Evolutionary conservation across 441 rosid species (phyloP).

Genomic region (Gossypium trilobum): DNA sequence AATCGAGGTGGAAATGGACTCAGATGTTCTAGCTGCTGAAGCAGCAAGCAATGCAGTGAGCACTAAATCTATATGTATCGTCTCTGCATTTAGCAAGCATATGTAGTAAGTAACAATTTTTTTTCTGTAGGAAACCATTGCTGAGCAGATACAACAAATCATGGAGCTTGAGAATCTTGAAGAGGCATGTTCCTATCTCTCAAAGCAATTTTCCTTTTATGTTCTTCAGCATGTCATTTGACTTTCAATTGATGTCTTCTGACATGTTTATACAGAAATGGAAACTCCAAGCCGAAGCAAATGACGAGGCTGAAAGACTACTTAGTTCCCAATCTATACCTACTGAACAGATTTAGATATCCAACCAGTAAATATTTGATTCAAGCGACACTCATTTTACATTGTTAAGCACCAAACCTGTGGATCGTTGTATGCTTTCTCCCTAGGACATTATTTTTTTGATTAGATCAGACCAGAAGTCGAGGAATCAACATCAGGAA

Average conservation of each 20-base stretch:
- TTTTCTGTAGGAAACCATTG: conserved; percentile 55
- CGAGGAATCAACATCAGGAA: not conserved
- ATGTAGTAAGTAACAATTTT: not conserved
- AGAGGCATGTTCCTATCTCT: conserved; percentile 44
- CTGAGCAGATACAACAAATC: conserved; percentile 75
- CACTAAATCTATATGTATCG: conserved; percentile 15
- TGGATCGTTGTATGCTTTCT: not conserved
- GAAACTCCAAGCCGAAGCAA: conserved; percentile 87
- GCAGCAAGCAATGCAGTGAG: conserved; percentile 64
- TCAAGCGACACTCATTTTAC: not conserved
- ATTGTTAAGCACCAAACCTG: not conserved
- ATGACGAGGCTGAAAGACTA: conserved; percentile 87
- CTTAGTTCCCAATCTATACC: conserved; percentile 51
- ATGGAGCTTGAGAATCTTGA: conserved; percentile 96
- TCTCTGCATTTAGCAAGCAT: conserved; percentile 1
- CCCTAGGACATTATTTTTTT: not conserved
- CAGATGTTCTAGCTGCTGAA: conserved; percentile 91
- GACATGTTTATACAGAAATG: conserved; percentile 48
- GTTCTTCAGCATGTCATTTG: not conserved
- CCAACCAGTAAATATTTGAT: not conserved
- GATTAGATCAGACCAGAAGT: not conserved
- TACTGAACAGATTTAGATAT: conserved; percentile 5
- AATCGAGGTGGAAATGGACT: conserved; percentile 90
- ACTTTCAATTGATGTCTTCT: not conserved
- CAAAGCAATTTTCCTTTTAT: not conserved